These are phyloP conservation scores for Talinum fruticosum DNA, from an alignment of 148 eudicot genomes.

Conservation along the genomic window DNA sequence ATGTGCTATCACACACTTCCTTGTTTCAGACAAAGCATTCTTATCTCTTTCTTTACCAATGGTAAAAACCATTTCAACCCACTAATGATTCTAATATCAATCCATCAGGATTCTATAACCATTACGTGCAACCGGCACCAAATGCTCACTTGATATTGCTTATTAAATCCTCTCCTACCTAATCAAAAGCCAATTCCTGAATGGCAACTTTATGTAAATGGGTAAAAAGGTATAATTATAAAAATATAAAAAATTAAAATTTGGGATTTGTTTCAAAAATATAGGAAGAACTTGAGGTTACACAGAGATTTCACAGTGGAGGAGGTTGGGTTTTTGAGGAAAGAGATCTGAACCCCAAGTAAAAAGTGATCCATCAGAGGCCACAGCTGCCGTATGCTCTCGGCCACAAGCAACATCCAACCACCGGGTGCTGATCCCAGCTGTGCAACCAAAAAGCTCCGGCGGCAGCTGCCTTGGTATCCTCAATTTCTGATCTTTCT, in stretches of 20 bases:
- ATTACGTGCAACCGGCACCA: not conserved
- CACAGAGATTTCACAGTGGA: constrained; percentile 32
- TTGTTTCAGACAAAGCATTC: not conserved
- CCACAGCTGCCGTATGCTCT: constrained; percentile 88
- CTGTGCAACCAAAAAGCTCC: constrained; percentile 83
- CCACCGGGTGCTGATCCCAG: constrained; percentile 70
- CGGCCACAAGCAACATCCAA: constrained; percentile 91
- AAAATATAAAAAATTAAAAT: not conserved
- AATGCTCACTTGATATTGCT: not conserved
- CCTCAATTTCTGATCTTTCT: constrained; percentile 63
- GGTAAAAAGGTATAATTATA: no score
- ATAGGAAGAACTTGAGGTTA: constrained; percentile 35
- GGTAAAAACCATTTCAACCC: not conserved
- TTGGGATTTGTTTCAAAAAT: not conserved
- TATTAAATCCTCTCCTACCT: not conserved
- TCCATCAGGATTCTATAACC: not conserved
- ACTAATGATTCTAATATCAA: not conserved
- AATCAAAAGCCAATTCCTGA: no score
- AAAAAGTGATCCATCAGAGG: constrained; percentile 91
- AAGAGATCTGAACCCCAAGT: constrained; percentile 83
- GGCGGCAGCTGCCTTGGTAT: constrained; percentile 91
- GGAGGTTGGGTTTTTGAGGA: constrained; percentile 25
- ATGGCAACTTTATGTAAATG: no score
- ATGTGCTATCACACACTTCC: not conserved
- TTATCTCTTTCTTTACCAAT: not conserved